Evolutionary conservation across 306 rosid species (phyloP).

Genomic region (Quercus suber): DNA sequence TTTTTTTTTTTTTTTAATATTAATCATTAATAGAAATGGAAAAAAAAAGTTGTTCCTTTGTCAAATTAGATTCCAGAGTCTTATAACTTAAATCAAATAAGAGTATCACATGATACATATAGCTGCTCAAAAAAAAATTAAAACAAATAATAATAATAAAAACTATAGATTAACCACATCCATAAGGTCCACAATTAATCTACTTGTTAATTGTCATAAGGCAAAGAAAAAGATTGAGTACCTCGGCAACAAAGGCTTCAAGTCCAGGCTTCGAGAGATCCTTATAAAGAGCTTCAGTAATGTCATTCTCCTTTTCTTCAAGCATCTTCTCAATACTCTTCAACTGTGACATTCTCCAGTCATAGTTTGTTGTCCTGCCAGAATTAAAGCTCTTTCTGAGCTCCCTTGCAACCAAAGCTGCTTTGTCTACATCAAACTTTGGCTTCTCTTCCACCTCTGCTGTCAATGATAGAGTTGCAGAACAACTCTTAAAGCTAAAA

Average conservation of each 20-base stretch:
- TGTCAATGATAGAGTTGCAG: slow-evolving; percentile 41
- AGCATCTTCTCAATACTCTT: slow-evolving; percentile 63
- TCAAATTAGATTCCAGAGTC: no score
- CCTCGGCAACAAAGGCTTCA: slow-evolving; percentile 76
- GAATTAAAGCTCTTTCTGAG: slow-evolving; percentile 51
- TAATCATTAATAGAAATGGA: no score
- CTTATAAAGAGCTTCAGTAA: slow-evolving; percentile 51
- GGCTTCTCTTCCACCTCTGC: slow-evolving; percentile 41
- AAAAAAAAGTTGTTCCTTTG: no score
- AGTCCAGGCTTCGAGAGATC: slow-evolving; percentile 69
- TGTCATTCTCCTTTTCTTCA: slow-evolving; percentile 60
- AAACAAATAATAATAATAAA: no score
- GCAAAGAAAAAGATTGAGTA: slow-evolving; percentile 9
- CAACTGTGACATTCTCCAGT: slow-evolving; percentile 73
- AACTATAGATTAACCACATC: no score
- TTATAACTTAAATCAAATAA: not conserved
- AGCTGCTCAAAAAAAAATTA: not conserved
- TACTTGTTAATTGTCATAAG: not conserved
- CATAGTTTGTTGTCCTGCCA: slow-evolving; percentile 71
- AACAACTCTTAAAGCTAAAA: slow-evolving; percentile 36
- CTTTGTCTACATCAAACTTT: slow-evolving; percentile 43
- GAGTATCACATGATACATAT: not conserved
- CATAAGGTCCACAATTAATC: not conserved
- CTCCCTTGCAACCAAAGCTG: slow-evolving; percentile 45
- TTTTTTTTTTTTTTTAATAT: no score